Evolutionary conservation across 75 land plant species (phyloP), one percentile per base, ranked within the genome.

Genomic region (Pinus albicaulis): DNA sequence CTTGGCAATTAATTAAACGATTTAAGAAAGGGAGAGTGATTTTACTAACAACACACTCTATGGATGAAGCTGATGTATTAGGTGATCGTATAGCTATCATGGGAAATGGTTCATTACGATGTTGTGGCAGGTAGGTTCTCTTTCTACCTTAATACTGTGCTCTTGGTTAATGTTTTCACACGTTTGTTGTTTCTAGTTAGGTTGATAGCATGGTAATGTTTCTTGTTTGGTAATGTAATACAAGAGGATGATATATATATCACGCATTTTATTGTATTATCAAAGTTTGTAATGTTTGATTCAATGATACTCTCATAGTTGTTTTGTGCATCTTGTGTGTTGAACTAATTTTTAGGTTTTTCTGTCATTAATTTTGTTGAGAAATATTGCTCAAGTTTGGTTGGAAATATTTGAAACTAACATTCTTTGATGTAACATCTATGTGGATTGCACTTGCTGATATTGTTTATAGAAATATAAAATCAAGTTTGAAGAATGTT

Each of bases 51-150:
- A 95, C 98, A 56, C 98, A 95, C 79, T 95, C 98, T 3, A 95
- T 95, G 98, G 98, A 95, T 83, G 98, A 95, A 74, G 98, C 98
- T 75, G 98, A 95, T 71, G 85, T 86, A 23, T 76, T 95, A 44
- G 94, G 98, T 72, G 98, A 95, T 82, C 88, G 98, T 12, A 95
- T 95, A 76, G 98, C 98, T 65, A 95, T 95, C 64, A 91, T 95
- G 98, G 85, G 92, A 25, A 89, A 85, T 85, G 98, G 98, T 56
- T 80, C 85, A 26, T 82, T 95, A 57, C 91, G 87, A 85, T 95
- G 98, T 80, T 93, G 94, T 88, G 98, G 98, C 77, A 95, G 98
- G 93, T 93, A 61, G 44, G 56, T 83, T 38, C 34, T 31, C 3
- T 48, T 10, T 48, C 52, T 48, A 48, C 53, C 11, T 48, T 48